phyloP scores from a whole-genome alignment of 805 yeast genomes.

The baker's yeast (Saccharomyces cerevisiae) region DNA sequence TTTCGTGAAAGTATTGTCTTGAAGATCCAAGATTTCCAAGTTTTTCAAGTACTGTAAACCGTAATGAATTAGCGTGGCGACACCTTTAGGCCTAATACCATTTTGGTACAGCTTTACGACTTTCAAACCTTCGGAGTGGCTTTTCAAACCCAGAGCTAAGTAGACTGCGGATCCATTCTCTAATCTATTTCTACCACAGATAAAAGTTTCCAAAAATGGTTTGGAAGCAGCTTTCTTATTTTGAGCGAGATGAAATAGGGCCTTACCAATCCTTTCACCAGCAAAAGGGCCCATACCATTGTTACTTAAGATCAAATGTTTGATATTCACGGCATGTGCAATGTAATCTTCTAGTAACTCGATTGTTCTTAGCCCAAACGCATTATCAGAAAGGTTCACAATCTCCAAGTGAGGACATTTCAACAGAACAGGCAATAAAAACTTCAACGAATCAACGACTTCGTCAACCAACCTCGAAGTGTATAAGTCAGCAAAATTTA shows the following conservation, averaged over 20 bases:
- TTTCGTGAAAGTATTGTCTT: conserved; percentile 87
- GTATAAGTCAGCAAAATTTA: conserved; percentile 85
- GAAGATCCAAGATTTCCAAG: conserved; percentile 70
- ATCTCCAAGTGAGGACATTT: conserved; percentile 60
- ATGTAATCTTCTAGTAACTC: conserved; percentile 78
- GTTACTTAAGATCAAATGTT: conserved; percentile 82
- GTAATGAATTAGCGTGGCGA: conserved; percentile 58
- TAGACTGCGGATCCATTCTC: conserved; percentile 90
- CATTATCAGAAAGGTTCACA: conserved; percentile 86
- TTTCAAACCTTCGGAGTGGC: conserved; percentile 60
- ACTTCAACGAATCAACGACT: conserved; percentile 74
- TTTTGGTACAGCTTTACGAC: conserved; percentile 82
- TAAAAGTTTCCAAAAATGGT: conserved; percentile 65
- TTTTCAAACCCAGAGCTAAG: conserved; percentile 76
- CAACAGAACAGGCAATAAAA: conserved; percentile 65
- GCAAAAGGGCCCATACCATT: conserved; percentile 99
- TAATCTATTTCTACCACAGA: conserved; percentile 94
- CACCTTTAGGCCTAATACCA: conserved; percentile 94
- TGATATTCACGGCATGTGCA: conserved; percentile 64
- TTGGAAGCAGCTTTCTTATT: conserved; percentile 46
- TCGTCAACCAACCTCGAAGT: conserved; percentile 93
- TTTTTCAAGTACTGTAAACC: conserved; percentile 60
- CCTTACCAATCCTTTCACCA: conserved; percentile 87
- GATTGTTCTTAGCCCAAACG: conserved; percentile 92
- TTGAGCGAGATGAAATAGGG: conserved; percentile 61